phyloP scores from a whole-genome alignment of 2,329 filamentous ascomycete genomes.

The Ampelomyces quisqualis region DNA sequence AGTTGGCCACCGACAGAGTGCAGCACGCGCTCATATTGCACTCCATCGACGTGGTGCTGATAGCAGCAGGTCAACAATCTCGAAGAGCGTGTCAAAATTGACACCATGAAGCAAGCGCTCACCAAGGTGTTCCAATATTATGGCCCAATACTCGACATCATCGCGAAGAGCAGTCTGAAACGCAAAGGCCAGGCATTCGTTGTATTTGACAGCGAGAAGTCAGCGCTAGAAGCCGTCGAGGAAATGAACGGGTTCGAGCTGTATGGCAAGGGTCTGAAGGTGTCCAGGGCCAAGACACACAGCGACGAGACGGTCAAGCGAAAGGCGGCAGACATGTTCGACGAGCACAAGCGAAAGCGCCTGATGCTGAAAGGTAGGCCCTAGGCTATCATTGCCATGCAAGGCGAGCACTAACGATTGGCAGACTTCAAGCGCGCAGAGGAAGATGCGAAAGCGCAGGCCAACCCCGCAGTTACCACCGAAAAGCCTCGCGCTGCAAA shows the following conservation, averaged over 20 bases:
- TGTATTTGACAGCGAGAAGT: slow-evolving; percentile 79
- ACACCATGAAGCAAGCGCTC: slow-evolving; percentile 71
- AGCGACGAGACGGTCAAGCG: slow-evolving; percentile 85
- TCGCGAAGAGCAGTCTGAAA: slow-evolving; percentile 86
- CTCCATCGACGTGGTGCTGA: slow-evolving; percentile 22
- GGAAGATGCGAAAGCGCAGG: slow-evolving; percentile 76
- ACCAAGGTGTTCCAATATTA: slow-evolving; percentile 82
- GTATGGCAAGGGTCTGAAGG: slow-evolving; percentile 84
- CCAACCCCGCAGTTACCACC: slow-evolving; percentile 60
- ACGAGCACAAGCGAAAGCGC: slow-evolving; percentile 79
- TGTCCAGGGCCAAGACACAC: slow-evolving; percentile 76
- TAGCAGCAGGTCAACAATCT: slow-evolving; percentile 68
- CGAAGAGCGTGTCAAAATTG: slow-evolving; percentile 86
- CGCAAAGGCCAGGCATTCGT: slow-evolving; percentile 95
- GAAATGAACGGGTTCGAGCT: slow-evolving; percentile 91
- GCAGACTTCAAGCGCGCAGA: slow-evolving; percentile 76
- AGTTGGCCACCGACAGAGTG: slow-evolving; percentile 20
- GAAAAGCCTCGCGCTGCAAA: slow-evolving; percentile 61
- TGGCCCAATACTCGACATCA: slow-evolving; percentile 78
- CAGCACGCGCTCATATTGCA: slow-evolving; percentile 26
- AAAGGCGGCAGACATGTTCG: slow-evolving; percentile 78
- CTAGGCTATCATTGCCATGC: slow-evolving; percentile 35
- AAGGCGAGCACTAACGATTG: slow-evolving; percentile 15
- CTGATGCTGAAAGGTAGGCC: slow-evolving; percentile 81
- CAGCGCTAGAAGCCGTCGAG: slow-evolving; percentile 78